These are phyloP conservation scores for Bolboschoenus planiculmis DNA, from an alignment of 176 grass and related monocot genomes.

Conservation along the genomic window DNA sequence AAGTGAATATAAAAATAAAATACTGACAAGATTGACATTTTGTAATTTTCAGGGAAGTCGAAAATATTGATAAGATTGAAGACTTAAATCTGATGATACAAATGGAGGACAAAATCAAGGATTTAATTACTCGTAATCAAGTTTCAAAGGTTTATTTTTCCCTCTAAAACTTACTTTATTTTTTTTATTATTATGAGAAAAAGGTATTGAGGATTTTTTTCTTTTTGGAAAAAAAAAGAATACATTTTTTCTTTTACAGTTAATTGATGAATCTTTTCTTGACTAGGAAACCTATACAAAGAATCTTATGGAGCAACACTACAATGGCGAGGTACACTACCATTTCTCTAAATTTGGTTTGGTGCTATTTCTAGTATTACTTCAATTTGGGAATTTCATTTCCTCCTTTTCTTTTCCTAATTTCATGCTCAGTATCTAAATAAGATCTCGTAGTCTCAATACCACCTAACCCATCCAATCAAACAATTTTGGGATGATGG, in stretches of 20 bases:
- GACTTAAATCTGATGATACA: background rate
- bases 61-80: slow-evolving; percentile 6
- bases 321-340: background rate
- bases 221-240: background rate
- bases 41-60: background rate
- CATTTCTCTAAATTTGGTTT: background rate
- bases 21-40: background rate
- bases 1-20: background rate
- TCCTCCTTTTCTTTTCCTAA: background rate
- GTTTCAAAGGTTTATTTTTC: slow-evolving; percentile 1
- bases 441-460: background rate
- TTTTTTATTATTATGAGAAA: background rate
- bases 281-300: background rate
- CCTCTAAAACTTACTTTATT: background rate
- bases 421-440: background rate
- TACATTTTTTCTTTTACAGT: background rate
- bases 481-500: background rate
- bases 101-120: background rate
- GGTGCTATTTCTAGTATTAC: background rate
- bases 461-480: background rate
- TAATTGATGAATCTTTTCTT: background rate
- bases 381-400: background rate
- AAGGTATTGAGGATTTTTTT: background rate
- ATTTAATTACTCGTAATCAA: background rate
- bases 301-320: background rate